Evolutionary conservation across 1,284 basidiomycete species (phyloP).

Genomic region (Papiliotrema fonsecae): DNA sequence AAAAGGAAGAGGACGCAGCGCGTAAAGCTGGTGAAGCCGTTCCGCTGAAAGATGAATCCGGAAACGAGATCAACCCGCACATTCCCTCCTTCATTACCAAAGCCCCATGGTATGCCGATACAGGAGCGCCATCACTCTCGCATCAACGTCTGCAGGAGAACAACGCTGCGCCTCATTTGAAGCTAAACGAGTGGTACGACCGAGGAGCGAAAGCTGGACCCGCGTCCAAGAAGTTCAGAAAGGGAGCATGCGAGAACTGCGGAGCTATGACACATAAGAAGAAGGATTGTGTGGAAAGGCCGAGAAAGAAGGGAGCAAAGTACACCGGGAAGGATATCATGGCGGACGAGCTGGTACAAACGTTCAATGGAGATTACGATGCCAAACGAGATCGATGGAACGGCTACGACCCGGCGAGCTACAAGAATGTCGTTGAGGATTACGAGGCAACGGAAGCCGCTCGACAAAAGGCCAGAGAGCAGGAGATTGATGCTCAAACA

Average conservation of each 20-base stretch:
- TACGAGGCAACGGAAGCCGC: conserved; percentile 90
- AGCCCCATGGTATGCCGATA: conserved; percentile 96
- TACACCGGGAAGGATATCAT: conserved; percentile 86
- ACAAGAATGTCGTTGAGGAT: conserved; percentile 84
- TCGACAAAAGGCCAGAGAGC: conserved; percentile 82
- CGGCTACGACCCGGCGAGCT: conserved; percentile 86
- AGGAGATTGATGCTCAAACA: conserved; percentile 94
- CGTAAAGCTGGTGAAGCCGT: conserved; percentile 97
- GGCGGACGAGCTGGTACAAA: conserved; percentile 82
- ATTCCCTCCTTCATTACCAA: conserved; percentile 96
- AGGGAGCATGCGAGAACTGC: conserved; percentile 98
- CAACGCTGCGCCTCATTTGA: conserved; percentile 60
- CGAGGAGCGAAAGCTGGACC: conserved; percentile 80
- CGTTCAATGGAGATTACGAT: conserved; percentile 77
- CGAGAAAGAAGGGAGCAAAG: conserved; percentile 92
- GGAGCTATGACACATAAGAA: conserved; percentile 92
- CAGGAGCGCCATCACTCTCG: conserved; percentile 79
- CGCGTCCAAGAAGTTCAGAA: conserved; percentile 90
- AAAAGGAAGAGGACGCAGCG: conserved; percentile 93
- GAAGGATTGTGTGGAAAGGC: conserved; percentile 90
- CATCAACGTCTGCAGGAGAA: conserved; percentile 75
- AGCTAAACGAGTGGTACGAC: conserved; percentile 88
- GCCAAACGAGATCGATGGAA: conserved; percentile 98
- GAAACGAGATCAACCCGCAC: conserved; percentile 94
- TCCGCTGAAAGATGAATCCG: conserved; percentile 89